phyloP scores from a whole-genome alignment of 108 stramenopile genomes.

The Skeletonema grethae region DNA sequence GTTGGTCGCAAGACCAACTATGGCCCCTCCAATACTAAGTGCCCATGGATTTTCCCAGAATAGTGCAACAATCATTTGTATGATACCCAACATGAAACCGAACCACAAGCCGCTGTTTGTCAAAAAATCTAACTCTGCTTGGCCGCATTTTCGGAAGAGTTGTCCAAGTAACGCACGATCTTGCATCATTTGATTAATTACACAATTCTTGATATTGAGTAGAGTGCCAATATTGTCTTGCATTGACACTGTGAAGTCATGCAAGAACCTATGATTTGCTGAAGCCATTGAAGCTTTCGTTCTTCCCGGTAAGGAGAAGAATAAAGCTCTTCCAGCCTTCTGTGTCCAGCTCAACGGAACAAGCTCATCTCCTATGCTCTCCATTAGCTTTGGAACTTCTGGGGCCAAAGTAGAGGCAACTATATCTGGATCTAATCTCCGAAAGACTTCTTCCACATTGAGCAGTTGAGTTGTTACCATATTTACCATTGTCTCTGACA shows the following conservation, averaged over 20 bases:
- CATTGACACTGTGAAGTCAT: conserved; percentile 61
- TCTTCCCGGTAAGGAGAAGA: conserved; percentile 38
- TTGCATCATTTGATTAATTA: conserved; percentile 85
- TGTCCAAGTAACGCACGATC: conserved; percentile 76
- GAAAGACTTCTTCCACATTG: conserved; percentile 79
- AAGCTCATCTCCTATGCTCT: conserved; percentile 60
- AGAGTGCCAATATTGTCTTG: conserved; percentile 74
- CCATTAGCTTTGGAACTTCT: conserved; percentile 69
- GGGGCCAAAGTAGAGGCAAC: conserved; percentile 67
- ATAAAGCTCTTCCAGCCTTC: conserved; percentile 33
- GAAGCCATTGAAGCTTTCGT: conserved; percentile 33
- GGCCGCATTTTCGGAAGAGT: conserved; percentile 80
- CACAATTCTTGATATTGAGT: conserved; percentile 80
- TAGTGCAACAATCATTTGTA: conserved; percentile 93
- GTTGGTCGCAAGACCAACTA: conserved; percentile 92
- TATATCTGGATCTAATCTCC: conserved; percentile 64
- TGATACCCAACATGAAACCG: conserved; percentile 89
- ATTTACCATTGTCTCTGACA: conserved; percentile 81
- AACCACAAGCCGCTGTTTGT: conserved; percentile 93
- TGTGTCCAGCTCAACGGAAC: conserved; percentile 31
- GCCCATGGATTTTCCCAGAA: conserved; percentile 95
- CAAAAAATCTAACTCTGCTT: conserved; percentile 83
- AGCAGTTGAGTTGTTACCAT: conserved; percentile 88
- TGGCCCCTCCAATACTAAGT: conserved; percentile 84
- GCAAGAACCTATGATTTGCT: conserved; percentile 56